Base-by-base conservation (phyloP, 208 protist genomes). In the Trypanosoma rangeli region DNA sequence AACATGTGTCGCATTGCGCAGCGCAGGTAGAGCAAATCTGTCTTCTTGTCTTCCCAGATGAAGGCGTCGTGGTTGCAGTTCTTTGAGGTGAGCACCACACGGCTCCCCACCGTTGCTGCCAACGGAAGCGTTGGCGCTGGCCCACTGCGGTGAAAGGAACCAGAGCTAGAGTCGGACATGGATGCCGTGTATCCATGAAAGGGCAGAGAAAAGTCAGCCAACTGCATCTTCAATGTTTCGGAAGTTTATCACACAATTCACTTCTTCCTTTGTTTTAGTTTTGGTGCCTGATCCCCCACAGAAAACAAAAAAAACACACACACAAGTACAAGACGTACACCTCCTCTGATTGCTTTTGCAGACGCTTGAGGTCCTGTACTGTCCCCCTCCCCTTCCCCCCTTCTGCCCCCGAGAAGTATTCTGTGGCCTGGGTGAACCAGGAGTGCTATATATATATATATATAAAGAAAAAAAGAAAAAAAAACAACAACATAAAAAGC, bases 31-130 rank as follows among this genome's bases (percentile, higher is more conserved):
- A 35, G 33, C 61, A 59, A 9, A 39, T 74, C 69, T 24, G 60
- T 42, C 20, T 44, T 39, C 10, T 44, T 74, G 61, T 74, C 69
- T 42, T 74, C 60, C 61, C 57, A 66, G 31, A 74, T 68, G 44
- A 64, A 71, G 9, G 66, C 46, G 39, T 64, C 56, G 9, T 42
- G 28, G 12, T 71, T 55, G 56, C 42, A 52, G 16, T 64, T 9
- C 44, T 64, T 63, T 24, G 42, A 44, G 9, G 55, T 57, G 15
- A 71, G 42, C n/a, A 71, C 55, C 16, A 71, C 66, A 13, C 46
- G 57, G 44, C 56, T 64, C 28, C 66, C 66, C 7, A 71, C 66
- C 13, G 66, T 64, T 7, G 66, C 56, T 28, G 28, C 46, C 20
- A 71, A 44, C 5, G 66, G 15, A 55, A 71, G n/a, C n/a, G 28